Percentiles rank a stretch among this genome's conserved stretches.
These are phyloP conservation scores for Candida vaughaniae DNA, from an alignment of 805 yeast species.

Conservation along the genomic window DNA sequence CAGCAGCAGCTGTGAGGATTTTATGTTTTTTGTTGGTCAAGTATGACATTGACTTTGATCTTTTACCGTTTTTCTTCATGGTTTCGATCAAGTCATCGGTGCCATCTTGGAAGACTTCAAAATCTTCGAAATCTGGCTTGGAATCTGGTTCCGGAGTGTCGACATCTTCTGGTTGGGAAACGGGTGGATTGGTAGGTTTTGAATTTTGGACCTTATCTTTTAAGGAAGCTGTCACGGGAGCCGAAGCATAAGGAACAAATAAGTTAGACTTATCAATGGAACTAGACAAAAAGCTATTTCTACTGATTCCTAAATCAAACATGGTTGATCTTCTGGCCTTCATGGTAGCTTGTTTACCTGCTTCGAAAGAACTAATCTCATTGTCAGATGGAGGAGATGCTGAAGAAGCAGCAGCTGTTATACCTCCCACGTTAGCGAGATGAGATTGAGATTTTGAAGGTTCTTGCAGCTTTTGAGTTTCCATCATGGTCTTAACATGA, in stretches of 20 bases:
- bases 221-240: slow-evolving; percentile 75
- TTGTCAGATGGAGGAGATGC: slow-evolving; percentile 1
- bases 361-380: slow-evolving; percentile 32
- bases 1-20: slow-evolving; percentile 72
- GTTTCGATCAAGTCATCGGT: slow-evolving; percentile 36
- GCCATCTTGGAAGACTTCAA: slow-evolving; percentile 46
- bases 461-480: slow-evolving; percentile 19
- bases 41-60: slow-evolving; percentile 67
- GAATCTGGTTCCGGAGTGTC: slow-evolving; percentile 10
- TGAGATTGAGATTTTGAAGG: background rate
- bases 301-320: slow-evolving; percentile 48
- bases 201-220: slow-evolving; percentile 19
- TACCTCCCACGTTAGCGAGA: background rate
- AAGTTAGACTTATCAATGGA: slow-evolving; percentile 43
- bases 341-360: slow-evolving; percentile 30
- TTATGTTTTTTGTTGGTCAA: slow-evolving; percentile 51
- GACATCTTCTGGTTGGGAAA: background rate
- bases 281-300: slow-evolving; percentile 37
- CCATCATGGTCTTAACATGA: slow-evolving; percentile 67
- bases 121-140: slow-evolving; percentile 43
- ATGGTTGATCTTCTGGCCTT: slow-evolving; percentile 53
- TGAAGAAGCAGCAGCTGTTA: background rate
- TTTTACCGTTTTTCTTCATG: slow-evolving; percentile 47
- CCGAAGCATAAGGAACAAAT: slow-evolving; percentile 67
- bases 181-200: background rate